Conservation (phyloP, 1,139 yeast species). For the Lodderomyces oxycetoniae region DNA sequence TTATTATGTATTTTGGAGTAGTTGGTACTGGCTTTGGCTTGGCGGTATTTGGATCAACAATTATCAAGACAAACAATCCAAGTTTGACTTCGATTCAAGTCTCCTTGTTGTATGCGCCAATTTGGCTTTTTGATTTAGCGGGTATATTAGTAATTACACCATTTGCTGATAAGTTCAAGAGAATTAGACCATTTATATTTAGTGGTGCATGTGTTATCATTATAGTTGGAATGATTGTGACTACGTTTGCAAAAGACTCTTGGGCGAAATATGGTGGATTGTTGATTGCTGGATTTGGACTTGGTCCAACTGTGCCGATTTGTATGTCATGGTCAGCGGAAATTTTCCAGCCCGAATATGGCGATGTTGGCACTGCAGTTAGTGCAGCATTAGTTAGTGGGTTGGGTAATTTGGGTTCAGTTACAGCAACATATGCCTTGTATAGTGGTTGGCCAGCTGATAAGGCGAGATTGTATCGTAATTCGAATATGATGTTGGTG, state of each 20-base stretch:
- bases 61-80: constrained; percentile 63
- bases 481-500: constrained; percentile 83
- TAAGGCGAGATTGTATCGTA: constrained; percentile 49
- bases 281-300: constrained; percentile 76
- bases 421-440: constrained; percentile 78
- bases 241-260: constrained; percentile 66
- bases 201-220: constrained; percentile 58
- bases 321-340: constrained; percentile 85
- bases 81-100: constrained; percentile 60
- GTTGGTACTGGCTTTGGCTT: constrained; percentile 86
- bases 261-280: constrained; percentile 82
- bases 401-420: constrained; percentile 81
- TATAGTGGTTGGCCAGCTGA: constrained; percentile 88
- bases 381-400: constrained; percentile 82
- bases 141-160: constrained; percentile 76
- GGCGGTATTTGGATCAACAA: constrained; percentile 83
- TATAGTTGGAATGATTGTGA: constrained; percentile 69
- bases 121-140: constrained; percentile 82
- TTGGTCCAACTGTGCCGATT: constrained; percentile 88
- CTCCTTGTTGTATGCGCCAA: constrained; percentile 78
- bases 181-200: constrained; percentile 57
- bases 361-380: constrained; percentile 82
- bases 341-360: constrained; percentile 65
- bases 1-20: constrained; percentile 87
- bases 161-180: constrained; percentile 64